Percentiles rank a stretch among this genome's conserved stretches.
These are phyloP conservation scores for Curvularia verruculosa DNA, from an alignment of 2,329 filamentous ascomycete genomes.

Conservation along the genomic window DNA sequence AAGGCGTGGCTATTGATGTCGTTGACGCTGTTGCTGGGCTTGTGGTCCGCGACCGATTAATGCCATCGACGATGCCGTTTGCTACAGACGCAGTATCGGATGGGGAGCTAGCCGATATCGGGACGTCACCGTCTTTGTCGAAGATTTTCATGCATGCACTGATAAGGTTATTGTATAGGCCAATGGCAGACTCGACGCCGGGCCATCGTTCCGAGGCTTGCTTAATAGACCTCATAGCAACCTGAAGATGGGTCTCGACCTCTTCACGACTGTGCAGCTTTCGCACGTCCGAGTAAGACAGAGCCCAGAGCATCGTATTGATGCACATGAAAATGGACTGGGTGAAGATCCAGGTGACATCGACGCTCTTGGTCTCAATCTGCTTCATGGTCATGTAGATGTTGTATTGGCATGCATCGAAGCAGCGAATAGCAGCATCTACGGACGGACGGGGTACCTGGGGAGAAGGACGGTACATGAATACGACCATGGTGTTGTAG, in stretches of 20 bases:
- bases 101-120: conserved; percentile 55
- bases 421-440: conserved; percentile 80
- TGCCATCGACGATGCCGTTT: conserved; percentile 50
- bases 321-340: conserved; percentile 88
- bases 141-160: conserved; percentile 88
- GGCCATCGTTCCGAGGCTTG: conserved; percentile 89
- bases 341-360: conserved; percentile 93
- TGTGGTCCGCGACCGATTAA: conserved; percentile 53
- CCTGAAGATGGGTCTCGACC: conserved; percentile 74
- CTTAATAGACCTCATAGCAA: conserved; percentile 78
- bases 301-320: conserved; percentile 88
- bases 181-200: conserved; percentile 80
- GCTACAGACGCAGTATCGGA: conserved; percentile 54
- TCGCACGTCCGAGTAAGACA: conserved; percentile 85
- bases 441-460: conserved; percentile 86
- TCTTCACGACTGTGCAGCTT: conserved; percentile 73
- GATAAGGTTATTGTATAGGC: conserved; percentile 86
- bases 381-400: conserved; percentile 82
- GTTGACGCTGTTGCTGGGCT: conserved; percentile 52
- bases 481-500: conserved; percentile 87
- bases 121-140: conserved; percentile 63
- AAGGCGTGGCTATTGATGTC: conserved; percentile 47
- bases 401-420: conserved; percentile 80
- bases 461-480: conserved; percentile 87
- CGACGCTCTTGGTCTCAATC: conserved; percentile 74